A percentile compares a stretch with the other conserved stretches of the same genome.
Conservation (phyloP, 345 rosid species). For the Citrus unshiu region DNA sequence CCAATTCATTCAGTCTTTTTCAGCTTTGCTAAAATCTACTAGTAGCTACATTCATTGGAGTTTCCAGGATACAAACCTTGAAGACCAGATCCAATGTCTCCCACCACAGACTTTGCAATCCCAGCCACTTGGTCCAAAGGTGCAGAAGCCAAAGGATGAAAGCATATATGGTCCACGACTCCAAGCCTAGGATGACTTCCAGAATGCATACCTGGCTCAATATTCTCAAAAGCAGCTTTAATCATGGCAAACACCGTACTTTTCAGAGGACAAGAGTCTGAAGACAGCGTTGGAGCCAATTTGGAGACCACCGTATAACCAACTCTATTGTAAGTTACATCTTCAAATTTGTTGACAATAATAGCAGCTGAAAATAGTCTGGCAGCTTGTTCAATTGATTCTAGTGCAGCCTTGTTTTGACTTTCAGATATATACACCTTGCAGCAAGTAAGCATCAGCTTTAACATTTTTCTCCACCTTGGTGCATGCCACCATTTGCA, state of each 20-base stretch:
- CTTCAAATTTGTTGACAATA: not conserved
- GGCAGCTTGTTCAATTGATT: slow-evolving; percentile 62
- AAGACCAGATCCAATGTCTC: slow-evolving; percentile 61
- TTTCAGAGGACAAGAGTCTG: slow-evolving; percentile 40
- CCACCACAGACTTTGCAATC: slow-evolving; percentile 65
- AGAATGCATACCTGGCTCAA: slow-evolving; percentile 57
- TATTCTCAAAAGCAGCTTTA: slow-evolving; percentile 62
- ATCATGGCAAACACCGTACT: slow-evolving; percentile 71
- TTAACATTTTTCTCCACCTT: slow-evolving; percentile 48
- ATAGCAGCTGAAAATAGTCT: slow-evolving; percentile 60
- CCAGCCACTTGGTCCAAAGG: slow-evolving; percentile 59
- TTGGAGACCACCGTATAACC: too few relatives aligned
- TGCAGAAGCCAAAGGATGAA: slow-evolving; percentile 67
- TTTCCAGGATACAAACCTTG: slow-evolving; percentile 46
- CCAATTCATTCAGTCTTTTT: not conserved
- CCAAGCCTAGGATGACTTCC: slow-evolving; percentile 94
- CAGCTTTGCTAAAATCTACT: not conserved
- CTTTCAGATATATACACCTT: slow-evolving; percentile 86
- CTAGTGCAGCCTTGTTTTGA: slow-evolving; percentile 61
- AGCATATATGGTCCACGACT: slow-evolving; percentile 90
- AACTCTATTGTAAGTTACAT: too few relatives aligned
- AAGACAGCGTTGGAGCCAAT: slow-evolving; percentile 11
- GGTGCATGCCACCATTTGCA: slow-evolving; percentile 28
- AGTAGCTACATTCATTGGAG: not conserved
- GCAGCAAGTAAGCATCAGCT: slow-evolving; percentile 71